Conservation (phyloP, 177 flowering plant species). For the Tripterygium wilfordii region DNA sequence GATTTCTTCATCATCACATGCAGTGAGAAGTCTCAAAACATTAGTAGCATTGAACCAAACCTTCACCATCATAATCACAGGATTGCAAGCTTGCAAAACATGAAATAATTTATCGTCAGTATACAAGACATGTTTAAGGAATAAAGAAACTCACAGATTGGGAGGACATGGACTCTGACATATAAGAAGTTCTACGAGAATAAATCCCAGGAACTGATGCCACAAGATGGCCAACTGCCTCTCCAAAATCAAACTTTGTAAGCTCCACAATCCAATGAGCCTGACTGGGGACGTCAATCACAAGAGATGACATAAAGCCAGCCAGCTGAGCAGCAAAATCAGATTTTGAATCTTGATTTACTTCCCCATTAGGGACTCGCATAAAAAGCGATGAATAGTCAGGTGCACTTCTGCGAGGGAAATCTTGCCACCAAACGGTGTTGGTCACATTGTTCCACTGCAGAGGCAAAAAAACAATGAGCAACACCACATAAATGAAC, state of each 20-base stretch:
- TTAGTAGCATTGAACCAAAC: too few species aligned
- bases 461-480: conserved; percentile 13
- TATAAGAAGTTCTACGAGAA: conserved; percentile 22
- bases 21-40: too few species aligned
- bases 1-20: too few species aligned
- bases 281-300: conserved; percentile 71
- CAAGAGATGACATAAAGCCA: conserved; percentile 71
- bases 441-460: conserved; percentile 89
- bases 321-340: conserved; percentile 93
- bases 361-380: conserved; percentile 15
- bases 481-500: background rate
- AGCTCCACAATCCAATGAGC: conserved; percentile 74
- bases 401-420: conserved; percentile 52
- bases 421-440: conserved; percentile 99
- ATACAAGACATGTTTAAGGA: background rate
- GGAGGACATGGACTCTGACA: conserved; percentile 18
- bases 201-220: conserved; percentile 85
- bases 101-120: too few species aligned
- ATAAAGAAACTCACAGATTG: conserved; percentile 33
- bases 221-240: conserved; percentile 62
- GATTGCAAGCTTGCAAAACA: too few species aligned
- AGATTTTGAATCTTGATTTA: conserved; percentile 31
- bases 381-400: conserved; percentile 57
- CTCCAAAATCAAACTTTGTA: conserved; percentile 63
- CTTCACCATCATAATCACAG: too few species aligned